Evolutionary conservation across 345 rosid species (phyloP), one percentile per base, ranked within the genome.

Genomic region (Crucihimalaya himalaica): DNA sequence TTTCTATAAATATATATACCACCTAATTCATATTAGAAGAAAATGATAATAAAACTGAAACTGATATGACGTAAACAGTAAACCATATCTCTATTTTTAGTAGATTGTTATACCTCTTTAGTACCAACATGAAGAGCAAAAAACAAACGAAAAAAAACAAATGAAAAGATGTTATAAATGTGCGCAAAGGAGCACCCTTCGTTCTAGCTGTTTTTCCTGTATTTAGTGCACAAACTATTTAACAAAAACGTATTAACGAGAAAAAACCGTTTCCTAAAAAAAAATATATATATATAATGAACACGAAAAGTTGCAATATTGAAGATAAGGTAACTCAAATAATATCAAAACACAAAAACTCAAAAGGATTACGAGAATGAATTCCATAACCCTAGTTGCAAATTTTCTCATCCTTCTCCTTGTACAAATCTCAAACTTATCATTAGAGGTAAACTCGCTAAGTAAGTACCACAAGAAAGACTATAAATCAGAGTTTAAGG

Each of bases 391-490:
- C 45, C 6, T 63, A 46, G 2, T 37, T 27, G 58, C 25, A n/a
- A 75, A 68, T 31, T 1, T 35, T 47, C 14, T 63, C 25, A 53
- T 68, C 65, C 2, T 76, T 19, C 23, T 76, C 46, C 15, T 76
- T 11, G n/a, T 63, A 37, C 75, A 54, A 55, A 75, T 68, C 57
- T 52, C 70, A 42, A 50, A 50, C 63, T 46, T 70, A 20, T 70
- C 66, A 55, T 3, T 70, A 16, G 12, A 47, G 14, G 80, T 70
- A 46, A 63, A 69, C 39, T 76, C 80, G 14, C 63, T 70, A 27
- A 5, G 71, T 29, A 20, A 62, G 5, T 63, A 63, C 43, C 45
- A 63, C 28, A 21, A 8, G 53, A 46, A 46, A 28, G 8, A 69
- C 25, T 10, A 63, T 32, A 54, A 0, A 45, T 15, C 75, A 34